A percentile compares a stretch with the other conserved stretches of the same genome.
phyloP scores from a whole-genome alignment of 1,139 yeast genomes.

The Wickerhamiella pararugosa region DNA sequence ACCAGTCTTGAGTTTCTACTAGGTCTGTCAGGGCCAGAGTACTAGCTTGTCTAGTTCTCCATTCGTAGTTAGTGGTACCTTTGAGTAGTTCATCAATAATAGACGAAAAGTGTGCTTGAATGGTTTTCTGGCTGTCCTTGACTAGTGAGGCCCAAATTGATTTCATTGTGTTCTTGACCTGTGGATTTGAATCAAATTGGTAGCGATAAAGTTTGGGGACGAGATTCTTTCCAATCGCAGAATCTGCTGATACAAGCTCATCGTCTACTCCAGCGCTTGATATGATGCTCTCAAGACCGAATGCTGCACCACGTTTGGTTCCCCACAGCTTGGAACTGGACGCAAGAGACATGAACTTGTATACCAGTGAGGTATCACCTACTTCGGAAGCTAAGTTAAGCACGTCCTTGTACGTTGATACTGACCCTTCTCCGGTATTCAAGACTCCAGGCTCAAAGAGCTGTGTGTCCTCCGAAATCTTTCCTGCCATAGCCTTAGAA shows the following conservation, averaged over 20 bases:
- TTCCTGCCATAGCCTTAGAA: conserved; percentile 36
- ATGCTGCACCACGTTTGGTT: conserved; percentile 85
- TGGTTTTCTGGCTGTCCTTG: conserved; percentile 41
- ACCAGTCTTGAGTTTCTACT: conserved; percentile 21
- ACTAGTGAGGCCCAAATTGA: conserved; percentile 76
- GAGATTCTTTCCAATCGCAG: conserved; percentile 40
- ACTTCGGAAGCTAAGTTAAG: conserved; percentile 79
- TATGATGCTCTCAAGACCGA: conserved; percentile 75
- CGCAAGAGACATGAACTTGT: conserved; percentile 87
- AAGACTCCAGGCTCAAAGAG: conserved; percentile 71
- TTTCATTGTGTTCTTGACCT: conserved; percentile 71
- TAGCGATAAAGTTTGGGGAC: conserved; percentile 77
- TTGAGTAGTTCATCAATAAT: conserved; percentile 52
- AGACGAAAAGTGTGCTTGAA: conserved; percentile 38
- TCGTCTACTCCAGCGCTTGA: conserved; percentile 64
- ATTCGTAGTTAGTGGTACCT: conserved; percentile 71
- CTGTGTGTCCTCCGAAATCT: conserved; percentile 65
- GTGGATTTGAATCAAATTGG: conserved; percentile 64
- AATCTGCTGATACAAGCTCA: conserved; percentile 37
- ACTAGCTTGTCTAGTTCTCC: conserved; percentile 91
- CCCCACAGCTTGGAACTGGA: conserved; percentile 84
- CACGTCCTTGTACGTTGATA: conserved; percentile 71
- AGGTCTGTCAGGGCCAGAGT: conserved; percentile 59
- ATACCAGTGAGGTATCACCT: conserved; percentile 88
- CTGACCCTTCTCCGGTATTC: conserved; percentile 70